A percentile compares a stretch with the other conserved stretches of the same genome.
phyloP scores from a whole-genome alignment of 257 asterid species.

The Fraxinus americana region DNA sequence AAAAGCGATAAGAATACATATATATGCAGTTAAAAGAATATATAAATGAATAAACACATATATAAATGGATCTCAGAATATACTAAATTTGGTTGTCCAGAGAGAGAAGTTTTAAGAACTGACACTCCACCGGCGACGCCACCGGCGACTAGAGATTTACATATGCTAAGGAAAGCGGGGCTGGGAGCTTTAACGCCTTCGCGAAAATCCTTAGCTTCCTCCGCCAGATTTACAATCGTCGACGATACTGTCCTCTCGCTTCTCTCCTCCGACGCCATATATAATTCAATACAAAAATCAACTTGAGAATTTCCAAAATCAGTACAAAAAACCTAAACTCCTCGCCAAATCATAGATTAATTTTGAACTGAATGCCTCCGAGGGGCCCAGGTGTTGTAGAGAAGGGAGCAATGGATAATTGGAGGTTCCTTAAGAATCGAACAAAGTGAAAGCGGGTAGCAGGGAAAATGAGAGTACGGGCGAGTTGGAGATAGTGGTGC shows the following conservation, averaged over 20 bases:
- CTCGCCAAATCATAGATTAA: neutral
- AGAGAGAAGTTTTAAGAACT: slow-evolving; percentile 7
- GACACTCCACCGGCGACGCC: slow-evolving; percentile 43
- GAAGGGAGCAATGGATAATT: neutral
- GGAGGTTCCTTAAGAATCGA: neutral
- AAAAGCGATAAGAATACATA: too few relatives aligned
- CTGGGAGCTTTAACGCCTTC: slow-evolving; percentile 37
- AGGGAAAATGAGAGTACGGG: neutral
- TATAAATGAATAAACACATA: neutral
- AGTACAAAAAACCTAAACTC: neutral
- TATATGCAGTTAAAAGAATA: neutral
- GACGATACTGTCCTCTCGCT: slow-evolving; percentile 29
- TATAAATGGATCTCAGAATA: neutral
- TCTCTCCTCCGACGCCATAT: slow-evolving; percentile 46
- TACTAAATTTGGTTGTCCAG: neutral
- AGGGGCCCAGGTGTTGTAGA: neutral
- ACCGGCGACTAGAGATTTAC: slow-evolving; percentile 42
- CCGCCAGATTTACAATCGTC: slow-evolving; percentile 38
- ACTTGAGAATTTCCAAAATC: neutral
- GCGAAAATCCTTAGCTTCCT: slow-evolving; percentile 36
- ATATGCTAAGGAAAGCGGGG: slow-evolving; percentile 28
- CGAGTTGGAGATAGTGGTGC: neutral
- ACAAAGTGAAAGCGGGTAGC: neutral
- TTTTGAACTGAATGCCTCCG: neutral
- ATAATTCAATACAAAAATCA: neutral